Percentiles rank a stretch among this genome's conserved stretches.
Conservation (phyloP, 345 rosid species). For the Eutrema yunnanense region DNA sequence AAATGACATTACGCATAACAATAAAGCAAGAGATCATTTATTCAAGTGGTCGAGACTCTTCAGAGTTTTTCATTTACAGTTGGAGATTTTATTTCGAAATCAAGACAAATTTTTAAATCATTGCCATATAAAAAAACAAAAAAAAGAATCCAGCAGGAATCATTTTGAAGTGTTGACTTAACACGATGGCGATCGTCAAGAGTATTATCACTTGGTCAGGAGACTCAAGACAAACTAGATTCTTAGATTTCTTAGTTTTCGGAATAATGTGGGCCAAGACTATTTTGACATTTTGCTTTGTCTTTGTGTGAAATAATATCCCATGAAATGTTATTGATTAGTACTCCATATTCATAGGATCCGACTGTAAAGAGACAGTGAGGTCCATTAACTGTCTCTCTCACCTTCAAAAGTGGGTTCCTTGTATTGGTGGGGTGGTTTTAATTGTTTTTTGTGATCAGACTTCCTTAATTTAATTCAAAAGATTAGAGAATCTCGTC, state of each 20-base stretch:
- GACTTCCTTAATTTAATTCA: conserved; percentile 7
- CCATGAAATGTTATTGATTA: conserved; percentile 12
- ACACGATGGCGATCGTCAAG: neutral
- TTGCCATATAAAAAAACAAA: no score
- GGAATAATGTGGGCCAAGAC: conserved; percentile 5
- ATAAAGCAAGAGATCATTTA: no score
- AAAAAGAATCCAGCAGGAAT: neutral
- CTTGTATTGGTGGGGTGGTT: conserved; percentile 8
- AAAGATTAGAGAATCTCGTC: neutral
- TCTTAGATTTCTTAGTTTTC: neutral
- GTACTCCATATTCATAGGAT: conserved; percentile 23
- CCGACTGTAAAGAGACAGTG: conserved; percentile 10
- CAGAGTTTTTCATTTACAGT: neutral
- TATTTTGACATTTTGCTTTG: conserved; percentile 10
- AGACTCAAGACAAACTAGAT: neutral
- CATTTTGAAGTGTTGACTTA: neutral
- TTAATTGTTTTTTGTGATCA: neutral
- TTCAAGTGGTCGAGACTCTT: no score
- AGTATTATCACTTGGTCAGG: neutral
- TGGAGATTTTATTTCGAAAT: neutral
- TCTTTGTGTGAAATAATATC: conserved; percentile 1
- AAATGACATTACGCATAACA: no score
- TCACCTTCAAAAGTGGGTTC: neutral
- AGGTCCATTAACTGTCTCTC: conserved; percentile 1
- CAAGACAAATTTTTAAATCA: no score